These are phyloP conservation scores for Backusella mclennaniae DNA, from an alignment of 192 early-diverging fungal genomes.

Conservation along the genomic window DNA sequence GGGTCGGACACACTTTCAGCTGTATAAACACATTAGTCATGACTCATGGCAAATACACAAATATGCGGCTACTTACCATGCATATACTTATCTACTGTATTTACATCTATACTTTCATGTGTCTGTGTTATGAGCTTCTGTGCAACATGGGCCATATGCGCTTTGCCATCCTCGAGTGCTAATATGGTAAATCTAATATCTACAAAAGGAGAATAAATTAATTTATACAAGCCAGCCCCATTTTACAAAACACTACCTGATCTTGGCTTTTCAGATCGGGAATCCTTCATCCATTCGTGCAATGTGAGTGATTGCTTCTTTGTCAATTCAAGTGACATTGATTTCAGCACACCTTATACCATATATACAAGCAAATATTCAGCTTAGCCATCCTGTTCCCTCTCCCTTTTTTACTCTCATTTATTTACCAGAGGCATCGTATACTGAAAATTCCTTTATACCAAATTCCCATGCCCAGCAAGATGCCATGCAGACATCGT, in stretches of 20 bases:
- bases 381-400: neutral
- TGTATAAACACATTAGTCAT: neutral
- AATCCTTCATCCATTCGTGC: constrained; percentile 18
- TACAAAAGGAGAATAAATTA: neutral
- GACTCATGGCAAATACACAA: constrained; percentile 3
- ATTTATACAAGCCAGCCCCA: neutral
- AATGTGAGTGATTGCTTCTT: constrained; percentile 23
- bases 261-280: neutral
- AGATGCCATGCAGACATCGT: constrained; percentile 12
- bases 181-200: constrained; percentile 15
- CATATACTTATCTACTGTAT: constrained; percentile 48
- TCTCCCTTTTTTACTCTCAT: neutral
- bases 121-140: neutral
- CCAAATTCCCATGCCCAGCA: constrained; percentile 35
- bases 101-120: constrained; percentile 27
- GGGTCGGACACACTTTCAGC: constrained; percentile 21
- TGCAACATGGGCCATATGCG: constrained; percentile 5
- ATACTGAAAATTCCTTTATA: constrained; percentile 23
- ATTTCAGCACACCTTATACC: constrained; percentile 16
- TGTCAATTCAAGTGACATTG: constrained; percentile 13
- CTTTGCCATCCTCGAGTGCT: constrained; percentile 8
- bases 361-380: neutral
- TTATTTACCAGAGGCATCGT: constrained; percentile 23
- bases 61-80: constrained; percentile 35
- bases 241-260: neutral